A percentile compares a stretch with the other conserved stretches of the same genome.
Conservation (phyloP, 805 yeast species). For the Myxozyma melibiosi region DNA sequence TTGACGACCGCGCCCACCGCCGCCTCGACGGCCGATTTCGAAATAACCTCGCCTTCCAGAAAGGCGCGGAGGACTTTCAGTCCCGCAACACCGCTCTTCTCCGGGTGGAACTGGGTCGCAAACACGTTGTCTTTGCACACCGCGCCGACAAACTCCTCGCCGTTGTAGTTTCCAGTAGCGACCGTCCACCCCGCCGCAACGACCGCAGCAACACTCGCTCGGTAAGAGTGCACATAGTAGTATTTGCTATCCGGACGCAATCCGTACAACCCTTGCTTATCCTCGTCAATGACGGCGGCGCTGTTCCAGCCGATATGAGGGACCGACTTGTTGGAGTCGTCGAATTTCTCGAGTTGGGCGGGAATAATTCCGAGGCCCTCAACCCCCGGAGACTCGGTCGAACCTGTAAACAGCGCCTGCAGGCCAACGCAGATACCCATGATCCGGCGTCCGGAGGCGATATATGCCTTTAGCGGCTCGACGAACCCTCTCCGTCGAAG, state of each 20-base stretch:
- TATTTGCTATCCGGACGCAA: slow-evolving; percentile 70
- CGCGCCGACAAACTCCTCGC: slow-evolving; percentile 82
- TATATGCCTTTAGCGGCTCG: slow-evolving; percentile 65
- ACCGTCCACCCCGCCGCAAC: slow-evolving; percentile 64
- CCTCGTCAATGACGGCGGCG: slow-evolving; percentile 39
- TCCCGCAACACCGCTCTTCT: slow-evolving; percentile 93
- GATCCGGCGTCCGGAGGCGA: slow-evolving; percentile 75
- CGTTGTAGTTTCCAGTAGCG: slow-evolving; percentile 72
- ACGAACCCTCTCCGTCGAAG: slow-evolving; percentile 63
- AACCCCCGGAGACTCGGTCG: slow-evolving; percentile 70
- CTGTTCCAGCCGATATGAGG: slow-evolving; percentile 98
- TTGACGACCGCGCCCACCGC: not conserved
- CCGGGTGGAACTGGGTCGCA: slow-evolving; percentile 99
- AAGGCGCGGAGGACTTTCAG: slow-evolving; percentile 73
- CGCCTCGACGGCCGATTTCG: not conserved
- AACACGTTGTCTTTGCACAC: slow-evolving; percentile 73
- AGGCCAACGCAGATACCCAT: slow-evolving; percentile 99
- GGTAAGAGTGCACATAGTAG: slow-evolving; percentile 95
- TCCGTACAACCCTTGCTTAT: slow-evolving; percentile 52
- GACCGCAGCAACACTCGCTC: slow-evolving; percentile 56
- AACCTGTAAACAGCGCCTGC: slow-evolving; percentile 75
- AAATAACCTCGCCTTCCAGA: slow-evolving; percentile 49
- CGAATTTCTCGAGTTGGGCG: slow-evolving; percentile 61
- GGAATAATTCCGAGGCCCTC: slow-evolving; percentile 64
- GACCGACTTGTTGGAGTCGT: slow-evolving; percentile 68